These are phyloP conservation scores for Graphilbum fragrans DNA, from an alignment of 2,329 filamentous ascomycete genomes.

Conservation along the genomic window DNA sequence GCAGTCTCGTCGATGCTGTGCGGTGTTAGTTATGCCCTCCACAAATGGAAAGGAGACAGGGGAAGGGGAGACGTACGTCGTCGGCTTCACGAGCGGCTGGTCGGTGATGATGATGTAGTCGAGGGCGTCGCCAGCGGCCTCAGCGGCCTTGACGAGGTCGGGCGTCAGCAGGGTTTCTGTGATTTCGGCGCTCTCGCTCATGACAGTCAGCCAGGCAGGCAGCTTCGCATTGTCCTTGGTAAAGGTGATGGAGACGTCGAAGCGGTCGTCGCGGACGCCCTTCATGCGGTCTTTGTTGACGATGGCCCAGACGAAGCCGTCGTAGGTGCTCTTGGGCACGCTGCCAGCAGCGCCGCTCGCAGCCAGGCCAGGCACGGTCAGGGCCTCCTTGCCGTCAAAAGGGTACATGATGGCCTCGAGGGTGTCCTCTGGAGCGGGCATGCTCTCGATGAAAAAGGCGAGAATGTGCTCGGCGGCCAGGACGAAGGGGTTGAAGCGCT, in stretches of 20 bases:
- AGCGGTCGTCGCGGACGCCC: conserved; percentile 78
- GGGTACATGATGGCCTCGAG: conserved; percentile 70
- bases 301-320: conserved; percentile 88
- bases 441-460: conserved; percentile 70
- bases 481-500: conserved; percentile 72
- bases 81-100: conserved; percentile 77
- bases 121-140: conserved; percentile 65
- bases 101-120: conserved; percentile 86
- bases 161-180: conserved; percentile 76
- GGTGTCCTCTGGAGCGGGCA: conserved; percentile 56
- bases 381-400: conserved; percentile 83
- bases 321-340: conserved; percentile 56
- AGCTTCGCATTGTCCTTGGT: conserved; percentile 91
- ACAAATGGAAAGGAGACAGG: not conserved
- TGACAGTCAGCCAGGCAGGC: conserved; percentile 79
- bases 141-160: conserved; percentile 73
- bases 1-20: conserved; percentile 67
- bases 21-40: too few species aligned
- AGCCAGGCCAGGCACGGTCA: conserved; percentile 51
- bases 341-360: conserved; percentile 38
- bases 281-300: conserved; percentile 96
- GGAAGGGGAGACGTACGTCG: conserved; percentile 46
- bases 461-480: conserved; percentile 50
- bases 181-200: conserved; percentile 94
- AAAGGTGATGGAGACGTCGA: conserved; percentile 83